Evolutionary conservation across 2,329 filamentous ascomycete genomes (phyloP).

Genomic region (Hymenoscyphus fructigenus): DNA sequence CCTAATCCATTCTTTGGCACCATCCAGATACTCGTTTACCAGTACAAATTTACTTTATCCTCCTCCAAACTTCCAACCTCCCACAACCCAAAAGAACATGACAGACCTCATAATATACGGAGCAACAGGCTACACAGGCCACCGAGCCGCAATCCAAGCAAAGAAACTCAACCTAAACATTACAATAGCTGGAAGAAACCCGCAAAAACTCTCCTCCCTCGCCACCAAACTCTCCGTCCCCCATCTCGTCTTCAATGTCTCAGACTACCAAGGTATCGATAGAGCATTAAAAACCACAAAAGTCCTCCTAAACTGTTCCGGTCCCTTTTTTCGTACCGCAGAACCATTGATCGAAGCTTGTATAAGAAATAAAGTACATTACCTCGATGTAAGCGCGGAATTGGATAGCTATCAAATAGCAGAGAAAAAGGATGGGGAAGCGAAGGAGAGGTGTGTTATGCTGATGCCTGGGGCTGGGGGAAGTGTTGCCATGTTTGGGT

Average conservation of each 20-base stretch:
- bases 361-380: not conserved
- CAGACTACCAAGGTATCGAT: not conserved
- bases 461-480: not conserved
- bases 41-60: too few species aligned
- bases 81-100: not conserved
- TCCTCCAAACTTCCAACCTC: too few species aligned
- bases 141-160: not conserved
- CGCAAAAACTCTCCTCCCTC: not conserved
- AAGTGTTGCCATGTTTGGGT: too few species aligned
- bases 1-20: too few species aligned
- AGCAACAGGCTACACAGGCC: slow-evolving; percentile 1
- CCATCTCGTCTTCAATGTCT: not conserved
- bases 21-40: too few species aligned
- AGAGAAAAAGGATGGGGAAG: not conserved
- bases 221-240: not conserved
- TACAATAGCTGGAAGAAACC: not conserved
- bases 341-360: not conserved
- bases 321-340: not conserved
- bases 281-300: not conserved
- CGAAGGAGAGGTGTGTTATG: not conserved
- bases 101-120: not conserved
- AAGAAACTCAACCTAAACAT: slow-evolving; percentile 54
- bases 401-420: not conserved
- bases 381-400: not conserved
- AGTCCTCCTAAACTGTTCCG: not conserved